Evolutionary conservation across 108 stramenopile species (phyloP).

Genomic region (Skeletonema grethae): DNA sequence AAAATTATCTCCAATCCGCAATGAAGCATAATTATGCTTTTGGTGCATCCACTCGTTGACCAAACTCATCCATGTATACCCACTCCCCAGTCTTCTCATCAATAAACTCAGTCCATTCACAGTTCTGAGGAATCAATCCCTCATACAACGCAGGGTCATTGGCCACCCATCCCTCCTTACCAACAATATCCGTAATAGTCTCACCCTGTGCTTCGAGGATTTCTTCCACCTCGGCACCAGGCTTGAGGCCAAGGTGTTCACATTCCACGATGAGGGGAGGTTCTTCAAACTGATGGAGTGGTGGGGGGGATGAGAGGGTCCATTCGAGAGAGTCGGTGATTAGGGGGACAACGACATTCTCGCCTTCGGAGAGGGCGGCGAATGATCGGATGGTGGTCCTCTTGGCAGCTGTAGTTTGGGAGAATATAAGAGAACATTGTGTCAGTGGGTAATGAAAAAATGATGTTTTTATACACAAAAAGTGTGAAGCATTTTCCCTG

Average conservation of each 20-base stretch:
- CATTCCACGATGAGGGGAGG: slow-evolving; percentile 96
- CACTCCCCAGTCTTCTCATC: slow-evolving; percentile 90
- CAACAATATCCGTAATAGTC: slow-evolving; percentile 83
- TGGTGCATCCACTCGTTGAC: slow-evolving; percentile 59
- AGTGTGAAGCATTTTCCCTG: not conserved
- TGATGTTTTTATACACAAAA: not conserved
- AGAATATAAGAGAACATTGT: not conserved
- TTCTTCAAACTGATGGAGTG: slow-evolving; percentile 98
- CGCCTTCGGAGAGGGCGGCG: slow-evolving; percentile 57
- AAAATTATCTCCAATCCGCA: not conserved
- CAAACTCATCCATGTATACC: slow-evolving; percentile 85
- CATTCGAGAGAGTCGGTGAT: slow-evolving; percentile 96
- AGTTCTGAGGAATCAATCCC: slow-evolving; percentile 87
- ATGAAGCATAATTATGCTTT: not conserved
- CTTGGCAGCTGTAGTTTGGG: slow-evolving; percentile 14
- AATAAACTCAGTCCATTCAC: slow-evolving; percentile 88
- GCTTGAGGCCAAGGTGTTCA: slow-evolving; percentile 77
- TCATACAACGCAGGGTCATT: slow-evolving; percentile 87
- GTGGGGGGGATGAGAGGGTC: slow-evolving; percentile 92
- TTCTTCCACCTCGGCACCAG: slow-evolving; percentile 88
- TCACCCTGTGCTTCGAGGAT: slow-evolving; percentile 80
- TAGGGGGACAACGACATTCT: slow-evolving; percentile 89
- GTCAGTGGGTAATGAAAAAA: not conserved
- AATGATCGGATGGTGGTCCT: slow-evolving; percentile 15
- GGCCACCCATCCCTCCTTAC: slow-evolving; percentile 83